Evolutionary conservation across 176 grass and related monocot species (phyloP).

Genomic region (Paspalum vaginatum): DNA sequence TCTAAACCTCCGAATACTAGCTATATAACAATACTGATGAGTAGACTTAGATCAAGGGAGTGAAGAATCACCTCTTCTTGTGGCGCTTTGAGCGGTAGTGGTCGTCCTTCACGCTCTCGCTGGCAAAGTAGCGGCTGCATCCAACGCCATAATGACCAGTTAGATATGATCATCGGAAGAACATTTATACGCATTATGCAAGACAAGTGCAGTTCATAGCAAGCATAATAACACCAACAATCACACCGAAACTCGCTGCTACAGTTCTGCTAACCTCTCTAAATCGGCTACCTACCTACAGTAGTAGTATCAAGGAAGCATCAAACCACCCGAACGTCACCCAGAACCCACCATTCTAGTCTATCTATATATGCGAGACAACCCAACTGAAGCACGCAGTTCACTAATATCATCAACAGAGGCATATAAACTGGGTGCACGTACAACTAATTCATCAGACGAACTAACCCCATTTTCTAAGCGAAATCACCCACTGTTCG

Average conservation of each 20-base stretch:
- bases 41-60: neutral
- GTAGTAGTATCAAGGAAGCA: neutral
- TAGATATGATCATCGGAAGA: constrained; percentile 23
- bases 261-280: neutral
- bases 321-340: neutral
- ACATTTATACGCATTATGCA: neutral
- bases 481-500: neutral
- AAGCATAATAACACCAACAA: neutral
- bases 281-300: neutral
- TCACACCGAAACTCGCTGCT: neutral
- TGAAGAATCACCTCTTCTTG: constrained; percentile 72
- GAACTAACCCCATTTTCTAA: neutral
- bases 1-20: neutral
- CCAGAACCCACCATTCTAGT: neutral
- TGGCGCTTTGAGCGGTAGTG: constrained; percentile 91
- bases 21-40: too few relatives aligned
- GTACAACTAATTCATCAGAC: neutral
- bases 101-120: constrained; percentile 61
- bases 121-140: constrained; percentile 87
- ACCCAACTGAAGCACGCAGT: neutral
- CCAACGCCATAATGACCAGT: constrained; percentile 5
- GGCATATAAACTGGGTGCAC: neutral
- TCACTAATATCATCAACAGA: neutral
- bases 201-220: neutral
- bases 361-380: neutral